These are phyloP conservation scores for Rosa lucieae DNA, from an alignment of 306 rosid genomes.

Conservation along the genomic window DNA sequence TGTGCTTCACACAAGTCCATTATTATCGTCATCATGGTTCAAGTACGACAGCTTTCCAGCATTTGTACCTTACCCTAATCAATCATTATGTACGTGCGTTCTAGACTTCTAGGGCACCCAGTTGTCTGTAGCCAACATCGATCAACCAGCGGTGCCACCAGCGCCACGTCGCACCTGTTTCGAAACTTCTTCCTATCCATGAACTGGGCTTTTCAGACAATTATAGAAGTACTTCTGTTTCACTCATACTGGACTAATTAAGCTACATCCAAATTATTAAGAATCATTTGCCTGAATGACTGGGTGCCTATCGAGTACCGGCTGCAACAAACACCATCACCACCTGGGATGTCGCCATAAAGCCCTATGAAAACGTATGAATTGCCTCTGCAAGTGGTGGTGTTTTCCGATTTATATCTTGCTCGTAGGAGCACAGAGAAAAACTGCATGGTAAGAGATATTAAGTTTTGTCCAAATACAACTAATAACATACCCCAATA, in stretches of 20 bases:
- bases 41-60: background rate
- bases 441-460: background rate
- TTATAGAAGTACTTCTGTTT: background rate
- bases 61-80: background rate
- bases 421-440: background rate
- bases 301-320: background rate
- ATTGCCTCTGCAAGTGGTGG: background rate
- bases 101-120: background rate
- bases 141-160: background rate
- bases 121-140: background rate
- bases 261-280: background rate
- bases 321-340: background rate
- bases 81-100: background rate
- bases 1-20: background rate
- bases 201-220: background rate
- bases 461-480: background rate
- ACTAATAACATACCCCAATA: background rate
- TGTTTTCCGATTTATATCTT: background rate
- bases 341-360: background rate
- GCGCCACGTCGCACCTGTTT: background rate
- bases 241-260: background rate
- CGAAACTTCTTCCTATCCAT: background rate
- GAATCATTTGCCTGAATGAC: background rate
- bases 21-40: slow-evolving; percentile 1
- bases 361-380: background rate